Evolutionary conservation across 2,329 filamentous ascomycete species (phyloP).

Genomic region (Didymella exigua): DNA sequence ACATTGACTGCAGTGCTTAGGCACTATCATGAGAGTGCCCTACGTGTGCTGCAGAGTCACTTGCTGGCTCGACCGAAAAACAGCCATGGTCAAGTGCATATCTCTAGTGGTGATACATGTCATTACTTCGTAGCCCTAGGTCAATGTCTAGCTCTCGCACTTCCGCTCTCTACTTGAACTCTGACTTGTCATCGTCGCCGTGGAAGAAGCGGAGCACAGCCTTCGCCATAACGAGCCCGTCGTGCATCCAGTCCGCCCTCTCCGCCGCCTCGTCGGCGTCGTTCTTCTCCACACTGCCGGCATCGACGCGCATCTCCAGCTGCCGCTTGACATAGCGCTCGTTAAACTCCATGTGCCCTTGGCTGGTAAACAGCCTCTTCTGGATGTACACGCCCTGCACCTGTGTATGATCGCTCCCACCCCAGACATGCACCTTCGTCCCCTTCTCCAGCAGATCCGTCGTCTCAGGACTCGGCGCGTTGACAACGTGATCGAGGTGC

Average conservation of each 20-base stretch:
- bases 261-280: slow-evolving; percentile 45
- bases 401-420: slow-evolving; percentile 51
- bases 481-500: slow-evolving; percentile 54
- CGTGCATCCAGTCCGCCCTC: slow-evolving; percentile 41
- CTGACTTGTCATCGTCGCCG: slow-evolving; percentile 37
- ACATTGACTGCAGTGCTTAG: background rate
- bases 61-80: too few relatives aligned
- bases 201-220: slow-evolving; percentile 43
- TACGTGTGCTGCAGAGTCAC: too few relatives aligned
- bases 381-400: slow-evolving; percentile 55
- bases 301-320: slow-evolving; percentile 53
- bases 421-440: slow-evolving; percentile 58
- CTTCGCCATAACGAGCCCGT: slow-evolving; percentile 37
- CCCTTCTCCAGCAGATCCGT: slow-evolving; percentile 35
- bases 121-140: background rate
- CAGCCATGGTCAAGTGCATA: too few relatives aligned
- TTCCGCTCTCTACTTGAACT: slow-evolving; percentile 1
- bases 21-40: too few relatives aligned
- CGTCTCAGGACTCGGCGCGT: slow-evolving; percentile 36
- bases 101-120: background rate
- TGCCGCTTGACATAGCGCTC: slow-evolving; percentile 54
- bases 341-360: slow-evolving; percentile 56
- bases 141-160: background rate
- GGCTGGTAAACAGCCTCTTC: slow-evolving; percentile 54
- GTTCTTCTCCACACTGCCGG: slow-evolving; percentile 47